phyloP scores from a whole-genome alignment of 257 asterid species.

The Thymus quinquecostatus region DNA sequence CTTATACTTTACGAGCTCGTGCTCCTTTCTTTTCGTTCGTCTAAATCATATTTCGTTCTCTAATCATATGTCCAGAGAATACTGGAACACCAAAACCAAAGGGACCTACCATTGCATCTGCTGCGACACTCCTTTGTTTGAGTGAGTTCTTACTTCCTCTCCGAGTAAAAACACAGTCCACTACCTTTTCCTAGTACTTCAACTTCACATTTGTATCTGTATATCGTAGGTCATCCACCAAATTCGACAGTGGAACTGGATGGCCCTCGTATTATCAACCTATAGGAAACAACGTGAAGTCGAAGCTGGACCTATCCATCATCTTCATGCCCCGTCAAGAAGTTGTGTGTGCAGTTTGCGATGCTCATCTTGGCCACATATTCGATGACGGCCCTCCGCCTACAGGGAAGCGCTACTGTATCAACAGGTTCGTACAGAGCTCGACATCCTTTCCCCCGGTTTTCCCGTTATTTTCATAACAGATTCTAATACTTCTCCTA shows the following conservation, averaged over 20 bases:
- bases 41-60: slow-evolving; percentile 5
- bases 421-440: slow-evolving; percentile 71
- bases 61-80: slow-evolving; percentile 57
- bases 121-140: slow-evolving; percentile 87
- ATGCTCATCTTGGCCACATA: slow-evolving; percentile 94
- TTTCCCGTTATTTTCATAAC: not conserved
- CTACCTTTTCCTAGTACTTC: not conserved
- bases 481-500: not conserved
- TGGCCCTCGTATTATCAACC: slow-evolving; percentile 96
- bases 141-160: slow-evolving; percentile 46
- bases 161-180: not conserved
- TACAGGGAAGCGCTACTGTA: slow-evolving; percentile 86
- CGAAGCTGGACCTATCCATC: slow-evolving; percentile 81
- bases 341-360: slow-evolving; percentile 75
- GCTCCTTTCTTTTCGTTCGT: not conserved
- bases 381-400: slow-evolving; percentile 94
- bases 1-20: not conserved
- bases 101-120: slow-evolving; percentile 92
- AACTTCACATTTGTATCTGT: slow-evolving; percentile 10
- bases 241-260: slow-evolving; percentile 94
- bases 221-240: slow-evolving; percentile 72
- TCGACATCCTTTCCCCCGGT: not conserved
- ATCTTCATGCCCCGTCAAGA: slow-evolving; percentile 94
- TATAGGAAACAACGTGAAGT: slow-evolving; percentile 73
- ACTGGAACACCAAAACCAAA: slow-evolving; percentile 80